Conservation (phyloP, 1,284 basidiomycete genomes). For the Heterobasidion occidentale region DNA sequence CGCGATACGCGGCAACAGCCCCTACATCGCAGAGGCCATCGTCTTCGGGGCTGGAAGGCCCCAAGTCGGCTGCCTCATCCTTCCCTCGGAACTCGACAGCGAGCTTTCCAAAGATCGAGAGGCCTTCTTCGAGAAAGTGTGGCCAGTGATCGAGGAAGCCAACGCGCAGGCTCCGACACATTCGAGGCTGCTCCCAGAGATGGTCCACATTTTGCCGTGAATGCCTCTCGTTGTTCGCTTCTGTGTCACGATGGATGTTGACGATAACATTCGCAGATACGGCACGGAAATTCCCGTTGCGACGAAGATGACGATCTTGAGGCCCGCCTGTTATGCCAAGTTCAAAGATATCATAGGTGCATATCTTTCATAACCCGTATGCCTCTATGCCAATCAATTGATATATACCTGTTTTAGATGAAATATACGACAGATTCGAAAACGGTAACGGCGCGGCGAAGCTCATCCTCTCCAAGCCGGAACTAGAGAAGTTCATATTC, state of each 20-base stretch:
- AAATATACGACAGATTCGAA: neutral
- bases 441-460: neutral
- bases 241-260: too few species aligned
- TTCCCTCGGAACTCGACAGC: constrained; percentile 40
- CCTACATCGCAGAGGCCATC: constrained; percentile 30
- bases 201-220: constrained; percentile 38
- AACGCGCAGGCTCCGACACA: constrained; percentile 46
- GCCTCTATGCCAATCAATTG: neutral
- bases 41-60: constrained; percentile 50
- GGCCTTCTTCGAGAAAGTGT: constrained; percentile 32
- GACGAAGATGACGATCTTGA: constrained; percentile 37
- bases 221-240: constrained; percentile 9
- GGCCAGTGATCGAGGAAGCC: constrained; percentile 40
- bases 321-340: constrained; percentile 38
- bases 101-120: constrained; percentile 22
- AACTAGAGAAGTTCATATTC: neutral
- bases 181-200: constrained; percentile 41
- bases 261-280: neutral
- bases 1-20: neutral
- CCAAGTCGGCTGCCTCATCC: constrained; percentile 46
- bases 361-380: constrained; percentile 7
- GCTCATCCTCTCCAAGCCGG: neutral
- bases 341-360: constrained; percentile 36
- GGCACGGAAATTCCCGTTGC: constrained; percentile 34
- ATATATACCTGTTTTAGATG: neutral